phyloP scores from a whole-genome alignment of 78 protist species.

The Neovahlkampfia damariscottae region DNA sequence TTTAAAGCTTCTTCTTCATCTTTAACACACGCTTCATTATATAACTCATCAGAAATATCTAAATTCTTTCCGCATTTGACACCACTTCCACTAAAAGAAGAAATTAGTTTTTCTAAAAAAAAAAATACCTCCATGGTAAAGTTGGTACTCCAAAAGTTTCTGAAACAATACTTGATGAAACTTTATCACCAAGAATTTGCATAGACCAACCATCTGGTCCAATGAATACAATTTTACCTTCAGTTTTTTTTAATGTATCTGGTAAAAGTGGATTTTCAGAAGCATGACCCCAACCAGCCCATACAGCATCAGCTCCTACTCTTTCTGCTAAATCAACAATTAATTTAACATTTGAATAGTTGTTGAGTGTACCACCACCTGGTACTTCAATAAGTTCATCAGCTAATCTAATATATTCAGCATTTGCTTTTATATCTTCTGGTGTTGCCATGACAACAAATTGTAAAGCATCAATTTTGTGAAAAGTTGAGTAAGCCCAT shows the following conservation, averaged over 20 bases:
- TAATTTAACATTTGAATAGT: constrained; percentile 91
- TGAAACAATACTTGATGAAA: constrained; percentile 88
- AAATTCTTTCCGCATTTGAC: not conserved
- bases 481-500: constrained; percentile 77
- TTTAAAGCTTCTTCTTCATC: constrained; percentile 29
- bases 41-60: constrained; percentile 6
- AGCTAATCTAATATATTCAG: constrained; percentile 89
- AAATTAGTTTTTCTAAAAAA: not conserved
- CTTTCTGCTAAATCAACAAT: constrained; percentile 74
- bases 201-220: constrained; percentile 31
- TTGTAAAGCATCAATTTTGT: constrained; percentile 58
- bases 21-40: constrained; percentile 22
- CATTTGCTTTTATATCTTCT: constrained; percentile 86
- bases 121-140: constrained; percentile 82
- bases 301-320: constrained; percentile 66
- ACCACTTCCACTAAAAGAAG: constrained; percentile 8
- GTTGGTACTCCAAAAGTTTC: constrained; percentile 82
- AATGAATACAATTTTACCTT: constrained; percentile 33
- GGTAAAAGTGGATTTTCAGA: constrained; percentile 93
- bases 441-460: constrained; percentile 92
- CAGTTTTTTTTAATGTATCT: not conserved
- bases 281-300: constrained; percentile 99
- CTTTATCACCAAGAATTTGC: constrained; percentile 90
- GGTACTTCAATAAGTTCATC: constrained; percentile 81
- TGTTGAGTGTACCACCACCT: constrained; percentile 87